Conservation (phyloP, 306 rosid genomes). For the Cucurbita maxima region DNA sequence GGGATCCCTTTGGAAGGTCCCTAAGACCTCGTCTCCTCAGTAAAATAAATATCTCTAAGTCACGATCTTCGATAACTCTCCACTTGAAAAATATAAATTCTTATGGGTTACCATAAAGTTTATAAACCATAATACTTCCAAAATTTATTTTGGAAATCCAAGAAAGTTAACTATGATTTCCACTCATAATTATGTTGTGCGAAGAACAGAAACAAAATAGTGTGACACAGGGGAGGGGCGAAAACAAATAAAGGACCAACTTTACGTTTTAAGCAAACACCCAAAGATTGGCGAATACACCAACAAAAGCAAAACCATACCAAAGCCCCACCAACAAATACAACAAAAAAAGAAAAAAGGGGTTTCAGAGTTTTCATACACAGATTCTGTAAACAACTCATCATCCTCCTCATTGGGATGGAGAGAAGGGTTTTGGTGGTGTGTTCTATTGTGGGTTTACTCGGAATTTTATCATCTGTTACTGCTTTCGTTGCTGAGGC, state of each 20-base stretch:
- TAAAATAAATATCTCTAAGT: too few species aligned
- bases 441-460: slow-evolving; percentile 39
- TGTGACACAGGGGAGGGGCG: not conserved
- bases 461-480: slow-evolving; percentile 61
- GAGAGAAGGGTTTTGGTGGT: slow-evolving; percentile 43
- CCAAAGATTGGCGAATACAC: slow-evolving; percentile 1
- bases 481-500: slow-evolving; percentile 73
- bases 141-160: too few species aligned
- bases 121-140: too few species aligned
- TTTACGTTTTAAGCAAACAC: slow-evolving; percentile 1
- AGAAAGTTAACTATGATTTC: too few species aligned
- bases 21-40: too few species aligned
- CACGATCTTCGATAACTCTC: too few species aligned
- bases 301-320: not conserved
- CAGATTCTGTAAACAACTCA: not conserved
- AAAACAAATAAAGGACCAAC: not conserved
- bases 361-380: not conserved
- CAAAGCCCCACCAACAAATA: not conserved
- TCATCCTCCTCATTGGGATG: slow-evolving; percentile 17
- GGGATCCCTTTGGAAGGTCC: too few species aligned
- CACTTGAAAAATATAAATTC: too few species aligned
- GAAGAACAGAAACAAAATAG: too few species aligned
- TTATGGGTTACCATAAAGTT: too few species aligned
- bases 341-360: not conserved
- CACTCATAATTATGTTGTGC: too few species aligned